Percentiles rank a stretch among this genome's conserved stretches.
Conservation (phyloP, 192 early-diverging fungal species). For the Gonapodya prolifera region DNA sequence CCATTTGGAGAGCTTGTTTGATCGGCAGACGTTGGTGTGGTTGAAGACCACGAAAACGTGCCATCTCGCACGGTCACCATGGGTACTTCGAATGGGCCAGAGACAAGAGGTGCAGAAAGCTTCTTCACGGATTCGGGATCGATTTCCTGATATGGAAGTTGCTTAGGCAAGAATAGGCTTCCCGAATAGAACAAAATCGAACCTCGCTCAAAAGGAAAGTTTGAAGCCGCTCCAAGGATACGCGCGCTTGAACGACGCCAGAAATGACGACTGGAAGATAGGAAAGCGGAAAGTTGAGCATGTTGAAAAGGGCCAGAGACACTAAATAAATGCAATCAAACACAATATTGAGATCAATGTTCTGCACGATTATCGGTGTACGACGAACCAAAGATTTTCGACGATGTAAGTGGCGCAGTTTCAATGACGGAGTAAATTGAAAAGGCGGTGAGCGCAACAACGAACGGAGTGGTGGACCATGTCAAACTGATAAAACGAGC, state of each 20-base stretch:
- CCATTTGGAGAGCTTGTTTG: background rate
- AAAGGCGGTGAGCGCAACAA: constrained; percentile 11
- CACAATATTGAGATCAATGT: background rate
- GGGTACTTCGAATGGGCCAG: constrained; percentile 9
- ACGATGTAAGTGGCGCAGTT: constrained; percentile 23
- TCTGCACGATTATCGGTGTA: background rate
- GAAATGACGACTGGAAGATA: constrained; percentile 75
- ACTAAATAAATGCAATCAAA: constrained; percentile 52
- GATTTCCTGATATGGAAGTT: constrained; percentile 37
- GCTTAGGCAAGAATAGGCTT: background rate
- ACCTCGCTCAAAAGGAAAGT: constrained; percentile 60
- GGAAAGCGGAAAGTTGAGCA: constrained; percentile 76
- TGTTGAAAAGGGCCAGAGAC: constrained; percentile 80
- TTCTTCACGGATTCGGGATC: constrained; percentile 46
- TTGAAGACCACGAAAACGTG: constrained; percentile 30
- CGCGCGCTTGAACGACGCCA: constrained; percentile 63
- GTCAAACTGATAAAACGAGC: background rate
- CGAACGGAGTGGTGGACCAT: background rate
- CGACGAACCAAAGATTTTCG: constrained; percentile 10
- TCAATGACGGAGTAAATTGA: constrained; percentile 1
- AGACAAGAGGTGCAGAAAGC: background rate
- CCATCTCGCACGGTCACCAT: constrained; percentile 25
- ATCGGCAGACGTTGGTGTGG: constrained; percentile 1
- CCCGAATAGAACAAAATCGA: background rate
- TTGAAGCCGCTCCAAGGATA: constrained; percentile 68